Evolutionary conservation across 108 stramenopile species (phyloP).

Genomic region (Nannochloropsis salina): DNA sequence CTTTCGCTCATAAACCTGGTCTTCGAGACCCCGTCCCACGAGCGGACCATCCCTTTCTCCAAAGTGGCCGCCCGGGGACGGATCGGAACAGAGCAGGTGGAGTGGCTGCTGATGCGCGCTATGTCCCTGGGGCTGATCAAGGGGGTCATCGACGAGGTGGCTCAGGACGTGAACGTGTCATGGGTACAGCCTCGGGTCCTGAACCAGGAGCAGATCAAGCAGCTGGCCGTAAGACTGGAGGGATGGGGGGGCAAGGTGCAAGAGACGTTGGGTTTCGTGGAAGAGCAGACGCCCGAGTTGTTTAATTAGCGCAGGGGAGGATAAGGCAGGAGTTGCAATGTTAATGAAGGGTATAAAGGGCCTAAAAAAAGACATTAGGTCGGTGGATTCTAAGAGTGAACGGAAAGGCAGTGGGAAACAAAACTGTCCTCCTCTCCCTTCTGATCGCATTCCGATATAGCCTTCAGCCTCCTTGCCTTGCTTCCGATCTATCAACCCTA

Average conservation of each 20-base stretch:
- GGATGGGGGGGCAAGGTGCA: constrained; percentile 53
- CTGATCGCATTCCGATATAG: no score
- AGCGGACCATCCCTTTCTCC: constrained; percentile 74
- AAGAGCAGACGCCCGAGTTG: constrained; percentile 58
- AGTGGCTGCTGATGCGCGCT: constrained; percentile 95
- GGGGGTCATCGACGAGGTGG: constrained; percentile 56
- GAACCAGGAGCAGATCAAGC: constrained; percentile 64
- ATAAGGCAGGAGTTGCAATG: background rate
- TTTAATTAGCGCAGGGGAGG: constrained; percentile 37
- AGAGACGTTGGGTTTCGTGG: constrained; percentile 48
- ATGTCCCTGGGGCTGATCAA: constrained; percentile 83
- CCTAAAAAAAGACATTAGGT: no score
- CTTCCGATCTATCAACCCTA: no score
- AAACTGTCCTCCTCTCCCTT: no score
- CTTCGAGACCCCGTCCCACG: constrained; percentile 76
- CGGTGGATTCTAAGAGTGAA: no score
- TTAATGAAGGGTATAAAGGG: no score
- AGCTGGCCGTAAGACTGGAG: constrained; percentile 66
- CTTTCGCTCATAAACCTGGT: constrained; percentile 85
- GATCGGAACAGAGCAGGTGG: constrained; percentile 78
- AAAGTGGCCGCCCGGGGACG: constrained; percentile 73
- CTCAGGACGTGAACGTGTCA: constrained; percentile 76
- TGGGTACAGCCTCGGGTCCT: constrained; percentile 98
- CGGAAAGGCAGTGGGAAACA: no score
- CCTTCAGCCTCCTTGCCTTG: no score